These are phyloP conservation scores for Eucalyptus microcorys DNA, from an alignment of 345 rosid species.

Conservation along the genomic window DNA sequence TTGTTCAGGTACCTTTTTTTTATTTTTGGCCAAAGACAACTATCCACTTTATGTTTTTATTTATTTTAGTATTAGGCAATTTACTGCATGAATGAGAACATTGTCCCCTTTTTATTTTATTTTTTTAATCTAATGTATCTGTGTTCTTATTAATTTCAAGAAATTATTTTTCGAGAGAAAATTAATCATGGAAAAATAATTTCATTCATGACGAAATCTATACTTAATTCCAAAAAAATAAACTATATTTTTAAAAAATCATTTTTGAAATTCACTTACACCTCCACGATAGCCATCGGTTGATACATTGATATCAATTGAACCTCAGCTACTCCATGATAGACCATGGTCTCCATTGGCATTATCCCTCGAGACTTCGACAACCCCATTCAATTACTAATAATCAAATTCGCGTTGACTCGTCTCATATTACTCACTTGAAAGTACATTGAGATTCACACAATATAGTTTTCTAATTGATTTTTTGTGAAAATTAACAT, in stretches of 20 bases:
- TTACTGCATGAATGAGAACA: not conserved
- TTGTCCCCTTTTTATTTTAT: not conserved
- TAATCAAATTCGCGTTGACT: not conserved
- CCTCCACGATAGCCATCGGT: not conserved
- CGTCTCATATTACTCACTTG: not conserved
- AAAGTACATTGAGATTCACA: not conserved
- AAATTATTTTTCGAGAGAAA: not conserved
- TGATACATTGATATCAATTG: rapidly evolving
- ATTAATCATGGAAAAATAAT: too few relatives aligned
- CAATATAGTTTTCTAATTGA: too few relatives aligned
- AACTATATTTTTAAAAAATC: rapidly evolving
- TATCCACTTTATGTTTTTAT: not conserved
- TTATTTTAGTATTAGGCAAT: not conserved
- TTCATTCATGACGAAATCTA: not conserved
- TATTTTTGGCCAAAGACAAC: not conserved
- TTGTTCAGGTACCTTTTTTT: not conserved
- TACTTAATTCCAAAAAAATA: not conserved
- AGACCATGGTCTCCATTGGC: not conserved
- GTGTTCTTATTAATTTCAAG: not conserved
- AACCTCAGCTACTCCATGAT: not conserved
- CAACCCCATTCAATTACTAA: not conserved
- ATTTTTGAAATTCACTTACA: not conserved
- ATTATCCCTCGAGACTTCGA: rapidly evolving
- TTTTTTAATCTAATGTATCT: too few relatives aligned
- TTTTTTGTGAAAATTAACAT: not conserved